Evolutionary conservation across 2,329 filamentous ascomycete genomes (phyloP), one percentile per base, ranked within the genome.

Genomic region (Cladophialophora exuberans): DNA sequence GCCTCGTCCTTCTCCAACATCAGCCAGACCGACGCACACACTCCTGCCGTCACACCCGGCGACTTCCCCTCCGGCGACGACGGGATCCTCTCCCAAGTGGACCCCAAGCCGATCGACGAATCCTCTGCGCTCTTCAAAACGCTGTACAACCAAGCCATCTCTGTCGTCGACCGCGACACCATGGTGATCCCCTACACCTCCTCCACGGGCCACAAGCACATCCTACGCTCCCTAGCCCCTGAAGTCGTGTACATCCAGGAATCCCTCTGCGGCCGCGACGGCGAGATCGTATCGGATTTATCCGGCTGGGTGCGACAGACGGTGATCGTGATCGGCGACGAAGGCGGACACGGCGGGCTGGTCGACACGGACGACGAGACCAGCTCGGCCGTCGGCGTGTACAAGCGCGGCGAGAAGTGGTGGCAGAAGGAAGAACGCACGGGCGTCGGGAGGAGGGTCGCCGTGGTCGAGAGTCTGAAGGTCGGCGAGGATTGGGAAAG

Each of bases 101-200:
- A 75, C 17, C 76, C 76, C 18, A 61, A 58, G n/a, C 62, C 62
- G 13, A 52, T 65, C 15, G 62, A 64, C 42, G 71, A 72, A n/a
- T 71, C 79, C 7, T 69, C 76, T 31, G 82, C 80, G 54, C 80
- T 86, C 9, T 96, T 91, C 77, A 87, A 88, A 68, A 85, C 87
- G 0, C 78, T 96, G 5, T 90, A 94, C 72, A 83, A 84, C 1
- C 89, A 96, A 73, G 91, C 91, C 2, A 77, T 89, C 35, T 75
- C 79, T 1, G 79, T 97, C 9, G 90, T 96, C 3, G 88, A 95
- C 64, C 89, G 90, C 67, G 88, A 94, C 38, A 86, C 83, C 38
- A 91, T 91, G 82, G 87, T 97, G 54, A 81, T 97, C 67, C 91
- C 91, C 0, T 97, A 96, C 68, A 94, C 87, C 9, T 89, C 90